Evolutionary conservation across 768 basidiomycete genomes (phyloP).

Genomic region (Tephrocybe sp.): DNA sequence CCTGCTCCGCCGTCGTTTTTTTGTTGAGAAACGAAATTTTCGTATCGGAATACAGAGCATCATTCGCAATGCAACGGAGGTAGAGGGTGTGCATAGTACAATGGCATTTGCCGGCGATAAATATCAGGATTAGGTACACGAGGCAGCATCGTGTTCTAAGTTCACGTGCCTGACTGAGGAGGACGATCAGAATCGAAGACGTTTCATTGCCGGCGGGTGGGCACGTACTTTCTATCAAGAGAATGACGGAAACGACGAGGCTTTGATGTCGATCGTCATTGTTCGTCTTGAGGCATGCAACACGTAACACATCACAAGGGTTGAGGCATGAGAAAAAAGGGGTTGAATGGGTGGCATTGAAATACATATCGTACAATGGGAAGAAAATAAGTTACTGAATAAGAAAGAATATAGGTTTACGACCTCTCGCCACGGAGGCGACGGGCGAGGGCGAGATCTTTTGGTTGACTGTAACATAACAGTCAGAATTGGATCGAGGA

Average conservation of each 20-base stretch:
- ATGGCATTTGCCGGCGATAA: conserved; percentile 11
- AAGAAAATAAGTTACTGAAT: conserved; percentile 12
- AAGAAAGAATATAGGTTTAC: not conserved
- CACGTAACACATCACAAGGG: not conserved
- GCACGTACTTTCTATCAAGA: conserved; percentile 5
- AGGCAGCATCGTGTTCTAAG: conserved; percentile 39
- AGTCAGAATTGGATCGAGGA: too few species aligned
- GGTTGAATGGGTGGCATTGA: not conserved
- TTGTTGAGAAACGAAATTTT: conserved; percentile 15
- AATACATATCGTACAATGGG: conserved; percentile 13
- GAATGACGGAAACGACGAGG: too few species aligned
- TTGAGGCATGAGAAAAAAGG: too few species aligned
- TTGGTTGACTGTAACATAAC: conserved; percentile 18
- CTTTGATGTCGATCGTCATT: too few species aligned
- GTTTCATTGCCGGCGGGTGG: conserved; percentile 10
- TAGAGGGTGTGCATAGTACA: conserved; percentile 23
- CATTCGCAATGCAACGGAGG: conserved; percentile 26
- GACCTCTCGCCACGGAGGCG: conserved; percentile 24
- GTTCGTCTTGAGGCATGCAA: not conserved
- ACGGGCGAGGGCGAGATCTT: conserved; percentile 22
- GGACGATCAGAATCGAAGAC: conserved; percentile 11
- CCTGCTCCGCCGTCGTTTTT: conserved; percentile 8
- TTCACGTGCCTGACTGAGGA: conserved; percentile 27
- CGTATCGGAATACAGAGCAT: conserved; percentile 27
- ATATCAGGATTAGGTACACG: conserved; percentile 30